These are phyloP conservation scores for Capsicum pubescens DNA, from an alignment of 257 asterid genomes.

Conservation along the genomic window DNA sequence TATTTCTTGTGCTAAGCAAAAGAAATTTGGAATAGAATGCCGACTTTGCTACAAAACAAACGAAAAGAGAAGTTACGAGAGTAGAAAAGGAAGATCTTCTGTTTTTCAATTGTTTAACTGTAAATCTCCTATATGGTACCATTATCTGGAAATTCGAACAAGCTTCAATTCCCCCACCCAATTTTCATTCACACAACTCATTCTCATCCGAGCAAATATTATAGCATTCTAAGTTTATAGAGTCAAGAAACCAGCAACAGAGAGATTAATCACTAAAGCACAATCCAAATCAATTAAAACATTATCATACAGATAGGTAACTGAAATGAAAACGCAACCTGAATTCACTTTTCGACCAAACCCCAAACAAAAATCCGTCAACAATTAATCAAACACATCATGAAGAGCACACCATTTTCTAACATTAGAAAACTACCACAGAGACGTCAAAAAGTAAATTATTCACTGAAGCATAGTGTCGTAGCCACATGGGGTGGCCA, in stretches of 20 bases:
- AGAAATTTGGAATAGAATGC: not conserved
- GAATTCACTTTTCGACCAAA: not conserved
- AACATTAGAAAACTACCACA: not conserved
- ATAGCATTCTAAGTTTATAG: not conserved
- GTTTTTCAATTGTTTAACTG: not conserved
- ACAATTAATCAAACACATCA: not conserved
- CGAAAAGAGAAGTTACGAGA: constrained; percentile 6
- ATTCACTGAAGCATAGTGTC: not conserved
- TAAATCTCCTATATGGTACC: not conserved
- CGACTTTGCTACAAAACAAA: not conserved
- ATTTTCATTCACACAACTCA: not conserved
- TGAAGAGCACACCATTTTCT: not conserved
- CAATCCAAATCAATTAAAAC: constrained; percentile 6
- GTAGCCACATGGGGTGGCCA: too few relatives aligned
- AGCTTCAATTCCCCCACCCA: not conserved
- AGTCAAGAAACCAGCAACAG: constrained; percentile 1
- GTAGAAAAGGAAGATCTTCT: not conserved
- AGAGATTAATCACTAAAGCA: not conserved
- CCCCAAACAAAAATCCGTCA: not conserved
- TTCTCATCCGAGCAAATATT: not conserved
- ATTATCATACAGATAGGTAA: not conserved
- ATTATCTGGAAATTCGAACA: not conserved
- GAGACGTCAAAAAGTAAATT: not conserved
- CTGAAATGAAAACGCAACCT: not conserved
- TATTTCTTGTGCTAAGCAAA: not conserved